These are phyloP conservation scores for Cladosporium colombiae DNA, from an alignment of 2,329 filamentous ascomycete species.

Conservation along the genomic window DNA sequence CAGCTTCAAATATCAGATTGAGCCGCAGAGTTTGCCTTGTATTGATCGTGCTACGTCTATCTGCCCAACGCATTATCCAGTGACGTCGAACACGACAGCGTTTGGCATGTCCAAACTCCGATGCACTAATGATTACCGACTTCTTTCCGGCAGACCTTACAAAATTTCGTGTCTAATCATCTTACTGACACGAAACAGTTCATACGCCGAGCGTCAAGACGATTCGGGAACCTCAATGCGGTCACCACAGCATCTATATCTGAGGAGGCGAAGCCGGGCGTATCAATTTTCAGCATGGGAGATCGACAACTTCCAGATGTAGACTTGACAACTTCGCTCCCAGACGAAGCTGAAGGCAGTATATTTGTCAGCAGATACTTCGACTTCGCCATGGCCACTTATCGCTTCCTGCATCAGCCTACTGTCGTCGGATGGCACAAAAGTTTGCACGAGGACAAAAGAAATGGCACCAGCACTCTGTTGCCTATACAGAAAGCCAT, in stretches of 20 bases:
- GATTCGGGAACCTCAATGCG: conserved; percentile 41
- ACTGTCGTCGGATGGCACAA: conserved; percentile 50
- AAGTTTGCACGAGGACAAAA: conserved; percentile 42
- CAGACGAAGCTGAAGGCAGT: conserved; percentile 34
- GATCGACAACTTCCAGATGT: conserved; percentile 52
- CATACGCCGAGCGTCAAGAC: conserved; percentile 52
- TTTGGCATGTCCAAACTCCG: no score
- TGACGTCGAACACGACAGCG: neutral
- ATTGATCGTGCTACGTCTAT: neutral
- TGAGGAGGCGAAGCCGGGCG: conserved; percentile 39
- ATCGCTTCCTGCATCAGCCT: conserved; percentile 48
- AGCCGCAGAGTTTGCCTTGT: neutral
- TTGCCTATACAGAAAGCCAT: conserved; percentile 47
- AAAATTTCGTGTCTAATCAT: neutral
- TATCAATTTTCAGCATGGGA: conserved; percentile 53
- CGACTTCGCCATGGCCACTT: conserved; percentile 46
- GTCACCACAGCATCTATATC: conserved; percentile 23
- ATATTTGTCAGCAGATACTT: conserved; percentile 44
- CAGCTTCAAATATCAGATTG: neutral
- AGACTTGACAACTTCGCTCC: conserved; percentile 46
- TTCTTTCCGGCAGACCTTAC: neutral
- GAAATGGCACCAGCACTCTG: conserved; percentile 41
- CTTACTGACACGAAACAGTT: conserved; percentile 34
- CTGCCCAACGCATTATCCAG: neutral
- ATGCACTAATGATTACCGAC: neutral